phyloP scores from a whole-genome alignment of 2,329 filamentous ascomycete species.

The Ascocoryne sarcoides region DNA sequence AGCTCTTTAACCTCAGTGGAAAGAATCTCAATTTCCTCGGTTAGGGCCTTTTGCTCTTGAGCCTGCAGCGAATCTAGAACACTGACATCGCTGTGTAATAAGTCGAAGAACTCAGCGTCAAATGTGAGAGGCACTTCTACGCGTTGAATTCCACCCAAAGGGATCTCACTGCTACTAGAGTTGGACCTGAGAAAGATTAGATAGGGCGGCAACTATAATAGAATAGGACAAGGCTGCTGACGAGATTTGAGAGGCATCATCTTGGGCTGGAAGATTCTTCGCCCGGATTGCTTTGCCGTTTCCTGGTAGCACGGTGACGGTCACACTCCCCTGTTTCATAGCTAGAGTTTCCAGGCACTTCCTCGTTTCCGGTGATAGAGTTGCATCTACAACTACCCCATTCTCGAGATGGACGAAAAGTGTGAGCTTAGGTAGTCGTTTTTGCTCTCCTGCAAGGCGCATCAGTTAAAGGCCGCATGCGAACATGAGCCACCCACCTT shows the following conservation, averaged over 20 bases:
- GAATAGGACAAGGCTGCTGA: no score
- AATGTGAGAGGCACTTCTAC: slow-evolving; percentile 72
- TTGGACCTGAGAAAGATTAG: no score
- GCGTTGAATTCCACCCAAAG: slow-evolving; percentile 30
- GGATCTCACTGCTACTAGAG: no score
- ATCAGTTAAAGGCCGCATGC: not conserved
- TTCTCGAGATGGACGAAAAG: slow-evolving; percentile 59
- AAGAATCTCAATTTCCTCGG: slow-evolving; percentile 52
- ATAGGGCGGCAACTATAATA: no score
- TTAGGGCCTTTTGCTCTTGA: slow-evolving; percentile 54
- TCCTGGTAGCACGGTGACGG: no score
- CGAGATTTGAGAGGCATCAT: no score
- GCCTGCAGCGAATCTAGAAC: slow-evolving; percentile 55
- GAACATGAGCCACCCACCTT: slow-evolving; percentile 38
- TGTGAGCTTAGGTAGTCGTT: slow-evolving; percentile 59
- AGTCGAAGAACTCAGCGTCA: slow-evolving; percentile 71
- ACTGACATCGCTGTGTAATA: slow-evolving; percentile 62
- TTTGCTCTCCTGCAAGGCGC: slow-evolving; percentile 29
- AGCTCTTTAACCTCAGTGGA: slow-evolving; percentile 51
- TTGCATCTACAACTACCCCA: slow-evolving; percentile 60
- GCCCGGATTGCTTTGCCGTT: no score
- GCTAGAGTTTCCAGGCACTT: not conserved
- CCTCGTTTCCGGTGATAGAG: slow-evolving; percentile 31
- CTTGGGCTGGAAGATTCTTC: no score
- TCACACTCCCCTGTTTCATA: not conserved